Evolutionary conservation across 371 early-diverging fungal species (phyloP).

Genomic region (Rhizopus stolonifer): DNA sequence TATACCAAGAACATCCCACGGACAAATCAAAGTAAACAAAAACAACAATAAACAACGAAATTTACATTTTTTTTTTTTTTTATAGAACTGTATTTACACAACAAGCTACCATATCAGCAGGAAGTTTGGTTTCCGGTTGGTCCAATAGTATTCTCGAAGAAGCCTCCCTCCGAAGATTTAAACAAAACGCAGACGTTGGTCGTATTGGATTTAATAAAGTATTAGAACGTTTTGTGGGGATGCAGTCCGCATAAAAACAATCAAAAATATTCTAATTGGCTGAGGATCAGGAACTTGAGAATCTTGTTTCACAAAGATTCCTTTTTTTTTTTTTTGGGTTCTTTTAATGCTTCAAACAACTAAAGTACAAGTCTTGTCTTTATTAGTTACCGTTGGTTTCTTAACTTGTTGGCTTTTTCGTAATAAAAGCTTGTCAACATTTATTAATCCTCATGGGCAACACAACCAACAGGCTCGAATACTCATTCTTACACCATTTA

Average conservation of each 20-base stretch:
- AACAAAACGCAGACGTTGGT: constrained; percentile 78
- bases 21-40: constrained; percentile 32
- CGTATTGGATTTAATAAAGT: constrained; percentile 68
- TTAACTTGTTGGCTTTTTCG: not conserved
- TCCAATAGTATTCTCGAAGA: constrained; percentile 74
- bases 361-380: not conserved
- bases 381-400: not conserved
- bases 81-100: constrained; percentile 69
- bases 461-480: constrained; percentile 29
- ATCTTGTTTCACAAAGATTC: not conserved
- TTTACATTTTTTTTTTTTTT: not conserved
- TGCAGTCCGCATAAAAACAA: no score
- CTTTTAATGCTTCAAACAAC: not conserved
- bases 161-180: constrained; percentile 75
- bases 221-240: constrained; percentile 48
- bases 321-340: not conserved
- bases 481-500: constrained; percentile 69
- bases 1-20: constrained; percentile 63
- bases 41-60: not conserved
- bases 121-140: constrained; percentile 66
- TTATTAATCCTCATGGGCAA: no score
- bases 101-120: constrained; percentile 74
- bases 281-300: no score
- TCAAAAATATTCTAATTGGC: no score
- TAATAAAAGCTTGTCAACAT: no score